Percentiles rank a stretch among this genome's conserved stretches.
Evolutionary conservation across 805 yeast species (phyloP).

Genomic region (Candida sithepensis): DNA sequence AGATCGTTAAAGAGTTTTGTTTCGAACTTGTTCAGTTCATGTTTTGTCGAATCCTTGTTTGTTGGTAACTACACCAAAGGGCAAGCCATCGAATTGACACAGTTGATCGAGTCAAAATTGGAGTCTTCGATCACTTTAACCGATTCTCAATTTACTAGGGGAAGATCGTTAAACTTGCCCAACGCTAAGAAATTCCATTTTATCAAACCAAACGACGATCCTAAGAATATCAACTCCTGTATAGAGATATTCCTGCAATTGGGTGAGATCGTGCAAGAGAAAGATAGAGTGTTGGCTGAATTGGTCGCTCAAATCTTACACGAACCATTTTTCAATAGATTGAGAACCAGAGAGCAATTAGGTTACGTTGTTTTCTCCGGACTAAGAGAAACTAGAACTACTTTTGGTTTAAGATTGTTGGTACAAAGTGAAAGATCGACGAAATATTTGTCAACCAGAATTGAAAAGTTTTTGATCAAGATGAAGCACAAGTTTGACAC

Average conservation of each 20-base stretch:
- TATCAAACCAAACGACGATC: slow-evolving; percentile 54
- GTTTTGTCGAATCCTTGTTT: slow-evolving; percentile 67
- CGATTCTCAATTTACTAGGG: slow-evolving; percentile 40
- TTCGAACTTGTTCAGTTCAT: slow-evolving; percentile 51
- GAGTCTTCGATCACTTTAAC: slow-evolving; percentile 35
- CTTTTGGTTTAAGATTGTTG: slow-evolving; percentile 67
- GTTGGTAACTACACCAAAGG: slow-evolving; percentile 66
- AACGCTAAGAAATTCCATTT: slow-evolving; percentile 39
- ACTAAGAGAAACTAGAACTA: slow-evolving; percentile 61
- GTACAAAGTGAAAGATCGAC: slow-evolving; percentile 83
- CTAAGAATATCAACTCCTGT: slow-evolving; percentile 76
- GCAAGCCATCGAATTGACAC: slow-evolving; percentile 50
- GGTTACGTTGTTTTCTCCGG: slow-evolving; percentile 94
- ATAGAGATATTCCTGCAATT: slow-evolving; percentile 75
- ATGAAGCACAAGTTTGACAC: slow-evolving; percentile 41
- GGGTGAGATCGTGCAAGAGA: slow-evolving; percentile 45
- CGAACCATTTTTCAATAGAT: slow-evolving; percentile 86
- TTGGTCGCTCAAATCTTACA: slow-evolving; percentile 67
- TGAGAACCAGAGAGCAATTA: slow-evolving; percentile 90
- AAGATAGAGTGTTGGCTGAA: slow-evolving; percentile 49
- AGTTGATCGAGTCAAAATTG: slow-evolving; percentile 38
- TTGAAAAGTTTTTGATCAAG: slow-evolving; percentile 56
- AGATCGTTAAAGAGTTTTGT: slow-evolving; percentile 37
- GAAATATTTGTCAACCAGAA: slow-evolving; percentile 70
- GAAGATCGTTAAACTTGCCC: slow-evolving; percentile 42